A percentile compares a stretch with the other conserved stretches of the same genome.
These are phyloP conservation scores for Amanita pallidorosea DNA, from an alignment of 768 basidiomycete species.

Conservation along the genomic window DNA sequence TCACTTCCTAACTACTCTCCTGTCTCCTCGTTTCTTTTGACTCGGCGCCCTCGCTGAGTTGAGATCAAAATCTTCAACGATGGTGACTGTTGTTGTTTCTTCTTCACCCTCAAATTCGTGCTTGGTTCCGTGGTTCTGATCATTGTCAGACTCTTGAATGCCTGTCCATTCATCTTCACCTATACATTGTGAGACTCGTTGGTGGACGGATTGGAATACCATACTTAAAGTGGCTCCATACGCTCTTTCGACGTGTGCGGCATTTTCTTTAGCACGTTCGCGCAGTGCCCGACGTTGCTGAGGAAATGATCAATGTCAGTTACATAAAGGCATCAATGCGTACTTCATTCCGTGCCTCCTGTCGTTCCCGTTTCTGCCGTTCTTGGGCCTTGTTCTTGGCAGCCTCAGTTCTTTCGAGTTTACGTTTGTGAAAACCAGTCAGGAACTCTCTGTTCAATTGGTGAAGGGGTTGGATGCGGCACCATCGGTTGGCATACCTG, in stretches of 20 bases:
- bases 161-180: conserved; percentile 38
- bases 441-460: conserved; percentile 60
- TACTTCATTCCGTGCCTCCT: conserved; percentile 74
- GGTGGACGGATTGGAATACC: neutral
- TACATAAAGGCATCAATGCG: conserved; percentile 13
- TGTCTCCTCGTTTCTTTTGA: too few relatives aligned
- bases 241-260: conserved; percentile 64
- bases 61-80: conserved; percentile 87
- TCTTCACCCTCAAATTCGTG: conserved; percentile 80
- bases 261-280: conserved; percentile 72
- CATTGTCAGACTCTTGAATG: conserved; percentile 20
- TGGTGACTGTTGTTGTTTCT: conserved; percentile 79
- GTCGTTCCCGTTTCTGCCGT: conserved; percentile 64
- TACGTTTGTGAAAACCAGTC: conserved; percentile 91
- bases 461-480: conserved; percentile 9
- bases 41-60: conserved; percentile 13
- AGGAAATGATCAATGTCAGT: conserved; percentile 6
- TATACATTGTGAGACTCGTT: neutral
- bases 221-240: conserved; percentile 30
- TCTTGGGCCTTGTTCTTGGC: conserved; percentile 64
- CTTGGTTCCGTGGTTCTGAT: conserved; percentile 32
- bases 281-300: conserved; percentile 74
- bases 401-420: conserved; percentile 73
- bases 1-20: conserved; percentile 7
- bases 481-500: conserved; percentile 32